These are phyloP conservation scores for Panellus pusillus DNA, from an alignment of 768 basidiomycete species.

Conservation along the genomic window DNA sequence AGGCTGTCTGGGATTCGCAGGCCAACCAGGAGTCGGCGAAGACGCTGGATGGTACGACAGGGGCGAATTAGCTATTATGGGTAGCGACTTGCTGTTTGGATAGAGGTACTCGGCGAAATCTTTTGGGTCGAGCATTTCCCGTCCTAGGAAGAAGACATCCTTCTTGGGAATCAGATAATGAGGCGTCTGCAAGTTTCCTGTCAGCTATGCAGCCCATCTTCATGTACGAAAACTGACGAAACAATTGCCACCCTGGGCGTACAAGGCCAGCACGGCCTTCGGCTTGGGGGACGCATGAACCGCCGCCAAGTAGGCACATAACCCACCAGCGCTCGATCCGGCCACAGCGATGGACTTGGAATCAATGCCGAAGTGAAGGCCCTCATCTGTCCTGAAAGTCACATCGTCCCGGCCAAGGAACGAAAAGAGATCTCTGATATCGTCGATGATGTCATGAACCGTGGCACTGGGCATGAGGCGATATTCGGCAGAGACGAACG, in stretches of 20 bases:
- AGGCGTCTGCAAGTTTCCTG: conserved; percentile 20
- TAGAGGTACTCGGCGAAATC: conserved; percentile 48
- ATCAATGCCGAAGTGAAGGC: conserved; percentile 39
- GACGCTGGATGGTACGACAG: conserved; percentile 25
- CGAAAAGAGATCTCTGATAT: conserved; percentile 55
- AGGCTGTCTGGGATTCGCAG: conserved; percentile 61
- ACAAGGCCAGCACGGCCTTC: conserved; percentile 54
- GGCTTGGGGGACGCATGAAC: conserved; percentile 54
- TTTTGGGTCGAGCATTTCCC: conserved; percentile 39
- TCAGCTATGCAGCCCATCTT: background rate
- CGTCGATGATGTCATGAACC: conserved; percentile 56
- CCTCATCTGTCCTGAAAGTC: conserved; percentile 12
- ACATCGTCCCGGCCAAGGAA: conserved; percentile 38
- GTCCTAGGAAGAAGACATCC: conserved; percentile 31
- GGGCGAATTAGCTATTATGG: conserved; percentile 40
- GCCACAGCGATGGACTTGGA: conserved; percentile 46
- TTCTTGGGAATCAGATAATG: conserved; percentile 52
- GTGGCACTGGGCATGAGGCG: conserved; percentile 55
- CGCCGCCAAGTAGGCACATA: conserved; percentile 62
- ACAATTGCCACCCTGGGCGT: conserved; percentile 63
- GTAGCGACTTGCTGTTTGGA: conserved; percentile 33
- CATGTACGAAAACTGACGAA: conserved; percentile 32
- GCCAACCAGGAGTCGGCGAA: too few relatives aligned
- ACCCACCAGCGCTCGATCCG: conserved; percentile 61
- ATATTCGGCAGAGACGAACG: conserved; percentile 66